phyloP scores from a whole-genome alignment of 192 early-diverging fungal species.

The Rhizophlyctis rosea region DNA sequence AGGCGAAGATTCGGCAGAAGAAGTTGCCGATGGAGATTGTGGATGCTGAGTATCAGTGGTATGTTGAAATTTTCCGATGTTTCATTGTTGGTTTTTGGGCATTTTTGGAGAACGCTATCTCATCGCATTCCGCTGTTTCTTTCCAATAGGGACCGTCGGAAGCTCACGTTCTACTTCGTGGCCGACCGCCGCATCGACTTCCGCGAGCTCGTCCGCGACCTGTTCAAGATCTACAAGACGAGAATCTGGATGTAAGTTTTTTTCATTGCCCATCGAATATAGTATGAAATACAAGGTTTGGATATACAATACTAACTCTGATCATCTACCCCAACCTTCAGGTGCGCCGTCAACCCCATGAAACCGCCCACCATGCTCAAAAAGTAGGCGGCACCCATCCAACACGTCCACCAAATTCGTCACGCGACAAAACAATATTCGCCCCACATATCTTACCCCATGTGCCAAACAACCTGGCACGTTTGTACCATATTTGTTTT shows the following conservation, averaged over 20 bases:
- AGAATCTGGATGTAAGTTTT: conserved; percentile 86
- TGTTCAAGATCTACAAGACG: conserved; percentile 97
- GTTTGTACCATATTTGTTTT: too few relatives aligned
- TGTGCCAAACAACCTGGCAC: too few relatives aligned
- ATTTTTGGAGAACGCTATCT: background rate
- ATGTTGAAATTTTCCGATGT: conserved; percentile 27
- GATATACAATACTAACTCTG: background rate
- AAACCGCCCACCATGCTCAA: background rate
- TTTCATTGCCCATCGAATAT: background rate
- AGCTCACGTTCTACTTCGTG: conserved; percentile 95
- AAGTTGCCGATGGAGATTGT: conserved; percentile 94
- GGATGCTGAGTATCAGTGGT: conserved; percentile 98
- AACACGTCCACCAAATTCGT: too few relatives aligned
- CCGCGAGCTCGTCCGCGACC: conserved; percentile 89
- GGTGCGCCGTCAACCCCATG: background rate
- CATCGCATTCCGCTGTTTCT: too few relatives aligned
- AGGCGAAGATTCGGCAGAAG: conserved; percentile 83
- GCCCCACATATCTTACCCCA: too few relatives aligned
- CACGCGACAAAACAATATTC: too few relatives aligned
- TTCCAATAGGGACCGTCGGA: conserved; percentile 78
- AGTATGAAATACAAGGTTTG: background rate
- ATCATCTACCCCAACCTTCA: background rate
- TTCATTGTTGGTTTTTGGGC: conserved; percentile 12
- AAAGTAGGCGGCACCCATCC: too few relatives aligned
- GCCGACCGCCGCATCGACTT: conserved; percentile 94